Conservation (phyloP, 257 asterid genomes). For the Galeopsis tetrahit region DNA sequence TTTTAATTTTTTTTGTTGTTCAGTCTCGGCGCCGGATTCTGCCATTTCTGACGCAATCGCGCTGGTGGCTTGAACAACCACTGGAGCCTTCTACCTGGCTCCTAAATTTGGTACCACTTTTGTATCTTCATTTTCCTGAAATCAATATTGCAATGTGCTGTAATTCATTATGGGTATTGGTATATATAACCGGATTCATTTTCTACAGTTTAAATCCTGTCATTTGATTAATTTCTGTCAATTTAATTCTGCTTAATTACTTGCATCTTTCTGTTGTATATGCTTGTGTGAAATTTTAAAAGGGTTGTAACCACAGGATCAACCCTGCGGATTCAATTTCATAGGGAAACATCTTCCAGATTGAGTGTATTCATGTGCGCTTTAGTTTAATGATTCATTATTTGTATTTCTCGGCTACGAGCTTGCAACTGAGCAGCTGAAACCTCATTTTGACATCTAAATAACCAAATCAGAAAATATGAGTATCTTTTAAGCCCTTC, state of each 20-base stretch:
- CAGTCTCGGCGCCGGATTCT: constrained; percentile 49
- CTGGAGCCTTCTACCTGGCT: constrained; percentile 41
- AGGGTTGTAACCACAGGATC: background rate
- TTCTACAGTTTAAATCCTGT: background rate
- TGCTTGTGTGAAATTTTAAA: background rate
- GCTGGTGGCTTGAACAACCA: constrained; percentile 35
- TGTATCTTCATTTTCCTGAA: constrained; percentile 17
- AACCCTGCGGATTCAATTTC: background rate
- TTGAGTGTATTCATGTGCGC: background rate
- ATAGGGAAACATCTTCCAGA: background rate
- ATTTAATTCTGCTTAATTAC: background rate
- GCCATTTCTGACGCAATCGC: constrained; percentile 40
- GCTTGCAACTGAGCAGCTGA: background rate
- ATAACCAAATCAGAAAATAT: background rate
- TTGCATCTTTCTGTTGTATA: constrained; percentile 1
- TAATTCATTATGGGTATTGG: constrained; percentile 1
- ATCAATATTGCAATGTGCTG: background rate
- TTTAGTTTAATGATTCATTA: background rate
- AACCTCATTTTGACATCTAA: background rate
- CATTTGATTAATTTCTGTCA: background rate
- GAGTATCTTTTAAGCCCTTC: background rate
- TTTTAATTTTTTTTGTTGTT: background rate
- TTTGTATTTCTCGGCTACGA: background rate
- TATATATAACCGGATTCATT: background rate
- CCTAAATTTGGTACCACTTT: constrained; percentile 36